phyloP scores from a whole-genome alignment of 1,284 basidiomycete species.

The Malassezia slooffiae region DNA sequence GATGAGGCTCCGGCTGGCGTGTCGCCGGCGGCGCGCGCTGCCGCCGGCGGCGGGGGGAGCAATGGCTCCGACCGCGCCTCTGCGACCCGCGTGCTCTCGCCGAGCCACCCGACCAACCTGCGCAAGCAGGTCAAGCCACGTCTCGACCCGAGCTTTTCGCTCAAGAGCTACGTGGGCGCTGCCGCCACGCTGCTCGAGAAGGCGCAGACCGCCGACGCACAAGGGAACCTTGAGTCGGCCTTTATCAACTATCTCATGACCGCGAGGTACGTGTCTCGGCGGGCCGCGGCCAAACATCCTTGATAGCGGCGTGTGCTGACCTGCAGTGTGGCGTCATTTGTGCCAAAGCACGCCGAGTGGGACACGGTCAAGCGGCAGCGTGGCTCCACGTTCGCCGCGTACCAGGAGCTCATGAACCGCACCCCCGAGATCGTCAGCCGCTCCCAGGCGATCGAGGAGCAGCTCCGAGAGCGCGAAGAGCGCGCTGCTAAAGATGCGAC shows the following conservation, averaged over 20 bases:
- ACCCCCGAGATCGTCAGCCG: conserved; percentile 35
- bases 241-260: conserved; percentile 46
- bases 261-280: conserved; percentile 21
- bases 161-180: conserved; percentile 43
- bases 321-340: conserved; percentile 32
- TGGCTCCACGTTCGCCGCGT: conserved; percentile 30
- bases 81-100: conserved; percentile 19
- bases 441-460: conserved; percentile 32
- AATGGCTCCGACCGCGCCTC: too few species aligned
- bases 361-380: conserved; percentile 22
- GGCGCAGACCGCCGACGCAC: conserved; percentile 36
- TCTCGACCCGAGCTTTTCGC: conserved; percentile 35
- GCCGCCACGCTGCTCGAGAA: conserved; percentile 42
- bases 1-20: too few species aligned
- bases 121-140: conserved; percentile 34
- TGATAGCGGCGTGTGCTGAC: background rate
- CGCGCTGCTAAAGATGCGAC: background rate
- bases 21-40: too few species aligned
- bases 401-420: conserved; percentile 40
- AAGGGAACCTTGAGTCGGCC: conserved; percentile 40
- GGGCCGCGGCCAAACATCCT: too few species aligned
- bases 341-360: conserved; percentile 43
- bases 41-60: too few species aligned
- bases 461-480: conserved; percentile 31
- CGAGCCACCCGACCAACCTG: conserved; percentile 39